Conservation (phyloP, 345 rosid genomes). For the Corymbia maculata region DNA sequence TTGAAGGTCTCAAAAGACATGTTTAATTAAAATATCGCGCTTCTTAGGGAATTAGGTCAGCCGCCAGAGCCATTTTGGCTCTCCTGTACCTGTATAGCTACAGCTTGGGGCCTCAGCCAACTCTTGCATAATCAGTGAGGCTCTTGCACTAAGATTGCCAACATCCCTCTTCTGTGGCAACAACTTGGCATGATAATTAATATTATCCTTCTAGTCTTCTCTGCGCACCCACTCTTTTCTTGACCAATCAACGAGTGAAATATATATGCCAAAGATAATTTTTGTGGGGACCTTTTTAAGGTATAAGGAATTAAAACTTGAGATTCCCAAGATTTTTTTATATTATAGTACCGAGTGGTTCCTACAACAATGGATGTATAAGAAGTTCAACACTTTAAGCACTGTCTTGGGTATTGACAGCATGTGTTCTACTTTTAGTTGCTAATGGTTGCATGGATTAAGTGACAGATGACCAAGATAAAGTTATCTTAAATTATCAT, state of each 20-base stretch:
- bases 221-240: background rate
- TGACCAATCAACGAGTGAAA: background rate
- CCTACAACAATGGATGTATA: background rate
- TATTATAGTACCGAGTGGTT: background rate
- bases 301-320: background rate
- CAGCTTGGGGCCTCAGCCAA: background rate
- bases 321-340: background rate
- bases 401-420: background rate
- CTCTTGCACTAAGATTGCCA: background rate
- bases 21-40: background rate
- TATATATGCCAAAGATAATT: background rate
- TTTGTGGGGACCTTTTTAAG: background rate
- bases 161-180: background rate
- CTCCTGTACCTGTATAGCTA: background rate
- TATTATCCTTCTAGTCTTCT: background rate
- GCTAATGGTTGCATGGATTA: background rate
- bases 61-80: background rate
- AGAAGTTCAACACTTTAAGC: background rate
- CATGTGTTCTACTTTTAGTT: background rate
- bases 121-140: background rate
- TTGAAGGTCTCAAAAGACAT: background rate
- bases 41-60: background rate
- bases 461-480: background rate
- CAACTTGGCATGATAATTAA: background rate
- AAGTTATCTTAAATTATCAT: background rate